These are phyloP conservation scores for Globisporangium orthogonon DNA, from an alignment of 352 stramenopile species.

Conservation along the genomic window DNA sequence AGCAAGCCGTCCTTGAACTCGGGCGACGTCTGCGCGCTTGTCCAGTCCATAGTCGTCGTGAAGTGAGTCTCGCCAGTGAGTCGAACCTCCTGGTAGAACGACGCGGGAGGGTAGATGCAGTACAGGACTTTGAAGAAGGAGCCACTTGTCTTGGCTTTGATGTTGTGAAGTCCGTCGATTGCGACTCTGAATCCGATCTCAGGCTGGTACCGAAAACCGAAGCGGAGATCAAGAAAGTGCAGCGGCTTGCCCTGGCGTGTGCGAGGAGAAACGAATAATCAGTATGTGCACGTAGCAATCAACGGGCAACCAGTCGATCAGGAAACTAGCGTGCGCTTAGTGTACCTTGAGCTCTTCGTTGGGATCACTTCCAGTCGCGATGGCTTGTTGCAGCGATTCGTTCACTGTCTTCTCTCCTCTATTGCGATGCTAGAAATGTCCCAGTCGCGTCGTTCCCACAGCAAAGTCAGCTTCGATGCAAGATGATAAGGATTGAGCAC, in stretches of 20 bases:
- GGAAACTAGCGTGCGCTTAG: not conserved
- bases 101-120: conserved; percentile 41
- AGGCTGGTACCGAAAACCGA: conserved; percentile 43
- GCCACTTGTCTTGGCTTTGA: conserved; percentile 35
- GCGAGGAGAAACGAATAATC: not conserved
- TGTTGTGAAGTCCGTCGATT: conserved; percentile 59
- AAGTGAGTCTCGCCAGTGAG: conserved; percentile 51
- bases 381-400: conserved; percentile 20
- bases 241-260: conserved; percentile 30
- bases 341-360: conserved; percentile 26
- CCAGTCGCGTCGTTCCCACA: not conserved
- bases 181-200: conserved; percentile 61
- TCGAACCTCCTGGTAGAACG: conserved; percentile 55
- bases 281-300: not conserved
- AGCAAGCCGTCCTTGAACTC: conserved; percentile 58
- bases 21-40: conserved; percentile 37
- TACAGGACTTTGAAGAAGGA: conserved; percentile 52
- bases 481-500: not conserved
- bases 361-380: conserved; percentile 9
- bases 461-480: not conserved
- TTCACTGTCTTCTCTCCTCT: conserved; percentile 17
- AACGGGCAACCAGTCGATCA: not conserved
- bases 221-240: conserved; percentile 34
- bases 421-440: conserved; percentile 13
- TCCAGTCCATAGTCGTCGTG: conserved; percentile 56